Evolutionary conservation across 371 early-diverging fungal genomes (phyloP).

Genomic region (Mortierella sp.): DNA sequence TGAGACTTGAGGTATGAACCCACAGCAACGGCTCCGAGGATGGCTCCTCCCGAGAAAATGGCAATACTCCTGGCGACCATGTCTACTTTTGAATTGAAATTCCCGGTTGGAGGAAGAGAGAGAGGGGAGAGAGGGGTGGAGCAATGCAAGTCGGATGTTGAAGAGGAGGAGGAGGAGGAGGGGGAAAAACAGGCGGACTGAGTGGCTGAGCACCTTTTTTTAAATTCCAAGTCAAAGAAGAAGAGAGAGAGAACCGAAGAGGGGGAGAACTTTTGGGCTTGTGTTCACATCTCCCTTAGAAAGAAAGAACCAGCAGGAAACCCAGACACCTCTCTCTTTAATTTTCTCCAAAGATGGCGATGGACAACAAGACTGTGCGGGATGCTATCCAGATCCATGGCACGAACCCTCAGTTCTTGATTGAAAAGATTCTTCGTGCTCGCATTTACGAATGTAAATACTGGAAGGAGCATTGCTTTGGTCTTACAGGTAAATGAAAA

Average conservation of each 20-base stretch:
- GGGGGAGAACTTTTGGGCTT: no score
- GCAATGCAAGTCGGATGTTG: not conserved
- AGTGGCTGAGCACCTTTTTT: no score
- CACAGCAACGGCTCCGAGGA: conserved; percentile 46
- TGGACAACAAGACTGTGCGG: conserved; percentile 76
- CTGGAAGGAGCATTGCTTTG: conserved; percentile 97
- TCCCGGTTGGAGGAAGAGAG: conserved; percentile 6
- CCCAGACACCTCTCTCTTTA: no score
- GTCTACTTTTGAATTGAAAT: not conserved
- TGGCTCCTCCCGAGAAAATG: conserved; percentile 47
- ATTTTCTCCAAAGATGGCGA: conserved; percentile 29
- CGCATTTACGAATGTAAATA: conserved; percentile 92
- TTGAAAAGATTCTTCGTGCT: conserved; percentile 93
- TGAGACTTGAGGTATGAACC: conserved; percentile 42
- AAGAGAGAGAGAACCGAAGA: not conserved
- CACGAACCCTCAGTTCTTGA: conserved; percentile 89
- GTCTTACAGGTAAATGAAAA: conserved; percentile 76
- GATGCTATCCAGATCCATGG: conserved; percentile 84
- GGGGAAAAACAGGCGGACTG: not conserved
- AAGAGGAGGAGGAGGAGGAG: not conserved
- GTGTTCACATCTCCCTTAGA: no score
- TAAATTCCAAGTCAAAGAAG: no score
- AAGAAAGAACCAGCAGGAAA: no score
- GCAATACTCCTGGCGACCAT: conserved; percentile 53
- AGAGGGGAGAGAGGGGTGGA: not conserved